Conservation (phyloP, 352 stramenopile species). For the Phytophthora aleatoria region DNA sequence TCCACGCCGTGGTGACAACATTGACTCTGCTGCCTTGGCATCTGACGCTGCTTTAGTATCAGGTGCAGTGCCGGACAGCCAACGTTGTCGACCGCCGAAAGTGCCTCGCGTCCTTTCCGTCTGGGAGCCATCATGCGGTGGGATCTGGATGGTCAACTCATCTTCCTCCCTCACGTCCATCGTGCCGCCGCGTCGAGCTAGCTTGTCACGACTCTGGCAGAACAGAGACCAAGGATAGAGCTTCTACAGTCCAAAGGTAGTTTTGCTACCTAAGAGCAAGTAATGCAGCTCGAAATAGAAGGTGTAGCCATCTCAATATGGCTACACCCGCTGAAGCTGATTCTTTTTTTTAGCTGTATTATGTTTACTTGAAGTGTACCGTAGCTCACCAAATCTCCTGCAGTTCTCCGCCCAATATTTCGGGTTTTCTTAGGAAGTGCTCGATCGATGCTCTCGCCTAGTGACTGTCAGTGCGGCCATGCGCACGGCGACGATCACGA, state of each 20-base stretch:
- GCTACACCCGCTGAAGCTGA: slow-evolving; percentile 11
- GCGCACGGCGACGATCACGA: slow-evolving; percentile 30
- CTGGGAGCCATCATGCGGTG: slow-evolving; percentile 66
- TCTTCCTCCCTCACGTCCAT: slow-evolving; percentile 67
- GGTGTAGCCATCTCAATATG: slow-evolving; percentile 19
- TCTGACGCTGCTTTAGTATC: slow-evolving; percentile 35
- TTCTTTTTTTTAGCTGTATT: slow-evolving; percentile 5
- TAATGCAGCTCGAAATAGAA: slow-evolving; percentile 32
- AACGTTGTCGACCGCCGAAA: slow-evolving; percentile 77
- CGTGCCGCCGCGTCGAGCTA: neutral
- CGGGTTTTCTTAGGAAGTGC: neutral
- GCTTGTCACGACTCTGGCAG: neutral
- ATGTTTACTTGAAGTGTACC: slow-evolving; percentile 1
- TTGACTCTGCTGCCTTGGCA: slow-evolving; percentile 44
- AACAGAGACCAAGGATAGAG: no score
- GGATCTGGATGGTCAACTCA: slow-evolving; percentile 76
- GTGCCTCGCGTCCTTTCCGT: slow-evolving; percentile 72
- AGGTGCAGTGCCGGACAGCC: slow-evolving; percentile 46
- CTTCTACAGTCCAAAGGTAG: neutral
- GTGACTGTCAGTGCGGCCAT: slow-evolving; percentile 39
- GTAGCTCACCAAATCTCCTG: neutral
- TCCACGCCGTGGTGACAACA: slow-evolving; percentile 52
- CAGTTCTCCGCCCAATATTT: slow-evolving; percentile 6
- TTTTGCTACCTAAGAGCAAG: neutral
- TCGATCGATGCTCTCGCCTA: slow-evolving; percentile 31